Percentiles rank a stretch among this genome's conserved stretches.
phyloP scores from a whole-genome alignment of 768 basidiomycete genomes.

The Rhizopogon salebrosus region DNA sequence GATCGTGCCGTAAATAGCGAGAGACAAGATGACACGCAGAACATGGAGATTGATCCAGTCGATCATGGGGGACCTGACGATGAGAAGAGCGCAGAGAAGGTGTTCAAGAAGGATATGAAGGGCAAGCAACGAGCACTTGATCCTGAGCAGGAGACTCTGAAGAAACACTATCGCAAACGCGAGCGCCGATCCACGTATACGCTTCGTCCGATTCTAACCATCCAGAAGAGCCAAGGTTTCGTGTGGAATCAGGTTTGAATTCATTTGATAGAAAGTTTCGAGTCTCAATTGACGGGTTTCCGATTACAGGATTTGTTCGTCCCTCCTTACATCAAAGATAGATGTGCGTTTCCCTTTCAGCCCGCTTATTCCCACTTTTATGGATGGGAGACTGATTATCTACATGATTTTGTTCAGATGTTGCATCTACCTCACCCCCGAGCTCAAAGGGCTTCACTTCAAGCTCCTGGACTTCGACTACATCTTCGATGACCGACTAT shows the following conservation, averaged over 20 bases:
- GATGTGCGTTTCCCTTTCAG: slow-evolving; percentile 56
- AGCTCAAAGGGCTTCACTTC: slow-evolving; percentile 62
- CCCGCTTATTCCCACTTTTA: slow-evolving; percentile 11
- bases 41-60: slow-evolving; percentile 50
- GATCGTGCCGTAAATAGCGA: slow-evolving; percentile 18
- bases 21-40: slow-evolving; percentile 43
- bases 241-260: slow-evolving; percentile 85
- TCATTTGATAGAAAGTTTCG: background rate
- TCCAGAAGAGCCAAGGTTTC: slow-evolving; percentile 83
- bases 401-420: slow-evolving; percentile 40
- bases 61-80: slow-evolving; percentile 26
- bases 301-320: slow-evolving; percentile 72
- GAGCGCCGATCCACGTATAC: slow-evolving; percentile 55
- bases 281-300: background rate
- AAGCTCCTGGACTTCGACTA: slow-evolving; percentile 62
- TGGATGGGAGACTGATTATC: slow-evolving; percentile 5
- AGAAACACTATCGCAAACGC: slow-evolving; percentile 45
- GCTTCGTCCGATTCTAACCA: slow-evolving; percentile 79
- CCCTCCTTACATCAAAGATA: slow-evolving; percentile 84
- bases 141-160: slow-evolving; percentile 49
- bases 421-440: slow-evolving; percentile 80
- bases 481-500: slow-evolving; percentile 65
- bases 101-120: slow-evolving; percentile 58
- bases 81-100: slow-evolving; percentile 31
- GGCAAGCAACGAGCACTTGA: slow-evolving; percentile 80